Conservation (phyloP, 148 eudicot genomes). For the Cornus kousa region DNA sequence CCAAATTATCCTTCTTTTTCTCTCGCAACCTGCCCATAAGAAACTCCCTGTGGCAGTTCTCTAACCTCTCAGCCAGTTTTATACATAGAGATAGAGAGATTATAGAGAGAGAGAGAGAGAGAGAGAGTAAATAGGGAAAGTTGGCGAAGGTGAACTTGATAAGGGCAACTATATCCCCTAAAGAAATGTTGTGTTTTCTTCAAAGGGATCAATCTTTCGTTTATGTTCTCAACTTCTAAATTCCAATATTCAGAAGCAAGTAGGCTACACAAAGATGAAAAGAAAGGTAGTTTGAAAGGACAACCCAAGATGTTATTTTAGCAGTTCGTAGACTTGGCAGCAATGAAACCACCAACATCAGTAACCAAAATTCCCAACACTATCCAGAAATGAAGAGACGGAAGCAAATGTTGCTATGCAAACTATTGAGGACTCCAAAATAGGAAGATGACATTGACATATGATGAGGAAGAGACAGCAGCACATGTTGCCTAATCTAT, state of each 20-base stretch:
- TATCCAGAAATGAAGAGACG: background rate
- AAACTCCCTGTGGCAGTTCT: background rate
- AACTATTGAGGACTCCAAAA: background rate
- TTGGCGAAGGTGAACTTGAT: background rate
- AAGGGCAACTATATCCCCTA: background rate
- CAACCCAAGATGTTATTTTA: background rate
- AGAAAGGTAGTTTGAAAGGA: background rate
- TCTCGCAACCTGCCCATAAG: too few species aligned
- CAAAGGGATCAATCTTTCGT: background rate
- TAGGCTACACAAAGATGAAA: background rate
- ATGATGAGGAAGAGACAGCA: background rate
- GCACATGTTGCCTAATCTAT: too few species aligned
- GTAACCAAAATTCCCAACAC: background rate
- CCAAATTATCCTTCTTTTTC: too few species aligned
- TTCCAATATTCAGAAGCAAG: background rate
- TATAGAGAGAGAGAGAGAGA: too few species aligned
- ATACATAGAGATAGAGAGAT: background rate
- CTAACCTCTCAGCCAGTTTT: background rate
- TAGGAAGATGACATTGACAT: background rate
- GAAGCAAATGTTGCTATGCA: background rate
- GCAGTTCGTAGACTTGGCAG: background rate
- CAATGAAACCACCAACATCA: background rate
- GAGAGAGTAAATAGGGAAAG: background rate
- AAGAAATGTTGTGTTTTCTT: background rate
- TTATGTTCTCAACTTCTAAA: background rate